Evolutionary conservation across 148 eudicot species (phyloP).

Genomic region (Persicaria maculosa): DNA sequence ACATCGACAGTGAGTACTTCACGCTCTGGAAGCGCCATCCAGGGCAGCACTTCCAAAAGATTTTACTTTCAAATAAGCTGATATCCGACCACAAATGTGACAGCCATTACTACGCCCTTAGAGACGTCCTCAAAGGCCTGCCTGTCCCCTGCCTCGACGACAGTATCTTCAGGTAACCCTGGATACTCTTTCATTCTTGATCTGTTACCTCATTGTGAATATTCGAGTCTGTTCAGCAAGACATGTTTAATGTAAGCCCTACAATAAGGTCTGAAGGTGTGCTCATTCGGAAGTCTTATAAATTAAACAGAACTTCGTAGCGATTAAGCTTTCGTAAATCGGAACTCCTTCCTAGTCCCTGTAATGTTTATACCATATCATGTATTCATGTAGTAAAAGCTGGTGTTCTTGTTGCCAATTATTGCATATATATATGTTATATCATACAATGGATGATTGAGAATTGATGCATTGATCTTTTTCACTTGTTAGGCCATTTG

Average conservation of each 20-base stretch:
- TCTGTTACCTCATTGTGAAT: background rate
- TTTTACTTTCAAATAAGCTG: slow-evolving; percentile 56
- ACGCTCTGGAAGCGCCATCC: slow-evolving; percentile 68
- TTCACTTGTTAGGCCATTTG: background rate
- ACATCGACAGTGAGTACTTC: slow-evolving; percentile 29
- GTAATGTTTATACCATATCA: background rate
- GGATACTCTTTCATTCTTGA: background rate
- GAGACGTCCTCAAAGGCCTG: slow-evolving; percentile 76
- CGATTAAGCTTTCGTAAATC: background rate
- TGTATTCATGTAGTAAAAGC: background rate
- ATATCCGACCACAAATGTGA: slow-evolving; percentile 80
- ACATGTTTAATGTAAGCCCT: no score
- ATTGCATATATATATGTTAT: background rate
- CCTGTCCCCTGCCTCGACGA: slow-evolving; percentile 29
- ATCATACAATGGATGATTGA: background rate
- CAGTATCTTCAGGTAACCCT: slow-evolving; percentile 17
- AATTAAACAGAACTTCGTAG: no score
- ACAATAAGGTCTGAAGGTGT: no score
- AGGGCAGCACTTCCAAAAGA: slow-evolving; percentile 70
- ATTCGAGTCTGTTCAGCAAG: background rate
- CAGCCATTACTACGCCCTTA: slow-evolving; percentile 65
- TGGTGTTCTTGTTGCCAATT: background rate
- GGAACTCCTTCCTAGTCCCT: background rate
- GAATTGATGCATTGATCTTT: background rate
- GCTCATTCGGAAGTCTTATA: no score